Percentiles rank a stretch among this genome's conserved stretches.
These are phyloP conservation scores for Globisporangium recalcitrans DNA, from an alignment of 352 stramenopile species.

Conservation along the genomic window DNA sequence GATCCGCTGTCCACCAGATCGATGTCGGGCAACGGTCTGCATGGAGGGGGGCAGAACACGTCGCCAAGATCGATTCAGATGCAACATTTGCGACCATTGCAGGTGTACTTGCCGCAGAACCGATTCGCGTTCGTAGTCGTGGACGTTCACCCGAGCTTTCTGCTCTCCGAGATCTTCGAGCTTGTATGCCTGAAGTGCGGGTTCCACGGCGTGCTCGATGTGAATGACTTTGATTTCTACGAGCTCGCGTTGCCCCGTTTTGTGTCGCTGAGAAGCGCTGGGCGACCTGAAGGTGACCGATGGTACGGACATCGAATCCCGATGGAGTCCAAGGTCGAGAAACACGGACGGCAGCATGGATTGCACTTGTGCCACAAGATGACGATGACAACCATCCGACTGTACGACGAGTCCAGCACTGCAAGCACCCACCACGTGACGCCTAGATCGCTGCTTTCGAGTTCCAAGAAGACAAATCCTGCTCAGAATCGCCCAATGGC, in stretches of 20 bases:
- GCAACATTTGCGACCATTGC: conserved; percentile 38
- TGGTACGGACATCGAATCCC: conserved; percentile 77
- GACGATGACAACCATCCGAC: conserved; percentile 82
- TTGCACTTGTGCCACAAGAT: conserved; percentile 86
- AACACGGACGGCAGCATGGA: conserved; percentile 54
- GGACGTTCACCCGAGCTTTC: conserved; percentile 44
- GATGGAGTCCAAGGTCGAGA: conserved; percentile 56
- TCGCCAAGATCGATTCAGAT: conserved; percentile 47
- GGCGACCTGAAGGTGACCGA: conserved; percentile 72
- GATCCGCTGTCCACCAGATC: conserved; percentile 61
- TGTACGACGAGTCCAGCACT: conserved; percentile 85
- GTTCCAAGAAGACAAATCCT: conserved; percentile 68
- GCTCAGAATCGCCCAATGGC: conserved; percentile 74
- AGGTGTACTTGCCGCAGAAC: conserved; percentile 85
- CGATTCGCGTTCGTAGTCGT: conserved; percentile 78
- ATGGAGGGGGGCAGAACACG: conserved; percentile 15
- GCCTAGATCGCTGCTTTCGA: conserved; percentile 64
- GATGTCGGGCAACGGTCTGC: conserved; percentile 31
- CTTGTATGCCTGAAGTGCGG: conserved; percentile 72
- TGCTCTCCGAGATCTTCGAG: conserved; percentile 73
- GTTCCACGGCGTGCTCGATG: conserved; percentile 63
- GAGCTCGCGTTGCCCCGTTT: conserved; percentile 79
- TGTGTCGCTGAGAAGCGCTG: conserved; percentile 78
- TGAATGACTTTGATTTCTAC: conserved; percentile 83
- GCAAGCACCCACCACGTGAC: conserved; percentile 81